Base-by-base conservation (phyloP, 2,329 filamentous ascomycete genomes). In the Penicillium paneum region DNA sequence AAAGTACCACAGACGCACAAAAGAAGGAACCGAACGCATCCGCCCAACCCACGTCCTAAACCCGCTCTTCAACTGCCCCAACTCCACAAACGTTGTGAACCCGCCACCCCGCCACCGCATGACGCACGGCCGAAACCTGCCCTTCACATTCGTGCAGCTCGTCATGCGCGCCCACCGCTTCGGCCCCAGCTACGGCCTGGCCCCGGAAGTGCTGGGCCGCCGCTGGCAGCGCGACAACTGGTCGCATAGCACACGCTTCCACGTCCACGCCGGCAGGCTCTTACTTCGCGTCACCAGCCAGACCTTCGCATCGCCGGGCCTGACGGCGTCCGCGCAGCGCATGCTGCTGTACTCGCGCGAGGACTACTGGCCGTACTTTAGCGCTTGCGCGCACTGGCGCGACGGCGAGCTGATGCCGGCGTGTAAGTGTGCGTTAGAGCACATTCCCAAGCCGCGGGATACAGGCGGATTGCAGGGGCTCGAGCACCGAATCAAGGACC, bases 321-420 rank as follows among this genome's bases (percentile, higher is more conserved):
- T 85, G 26, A 80, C 82, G 0, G 72, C 77, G 6, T 79, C 79
- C 4, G 77, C 74, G 4, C 75, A 81, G 60, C 79, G 83, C 2
- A 72, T 83, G 51, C 73, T 86, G 2, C 75, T 86, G 2, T 86
- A 82, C 69, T 82, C 78, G 29, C 77, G 81, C 54, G 79, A 83
- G 48, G 83, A 86, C 62, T 86, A 84, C 68, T 79, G 75, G 49
- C 83, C 83, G 0, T 86, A 81, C 65, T 86, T 86, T 69, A 83
- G 81, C 11, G 80, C 79, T 1, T 87, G 83, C 60, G 76, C 81
- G 1, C 83, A 87, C 66, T 87, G 83, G 83, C 76, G 78, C 17
- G 81, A 86, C 57, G 83, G 83, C 17, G 74, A 83, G 34, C 71
- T 87, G 15, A 85, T 84, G 74, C 75, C 79, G 15, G 71, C 82